Evolutionary conservation across 2,329 filamentous ascomycete genomes (phyloP), one percentile per base, ranked within the genome.

Genomic region (Ceratocystis eucalypticola): DNA sequence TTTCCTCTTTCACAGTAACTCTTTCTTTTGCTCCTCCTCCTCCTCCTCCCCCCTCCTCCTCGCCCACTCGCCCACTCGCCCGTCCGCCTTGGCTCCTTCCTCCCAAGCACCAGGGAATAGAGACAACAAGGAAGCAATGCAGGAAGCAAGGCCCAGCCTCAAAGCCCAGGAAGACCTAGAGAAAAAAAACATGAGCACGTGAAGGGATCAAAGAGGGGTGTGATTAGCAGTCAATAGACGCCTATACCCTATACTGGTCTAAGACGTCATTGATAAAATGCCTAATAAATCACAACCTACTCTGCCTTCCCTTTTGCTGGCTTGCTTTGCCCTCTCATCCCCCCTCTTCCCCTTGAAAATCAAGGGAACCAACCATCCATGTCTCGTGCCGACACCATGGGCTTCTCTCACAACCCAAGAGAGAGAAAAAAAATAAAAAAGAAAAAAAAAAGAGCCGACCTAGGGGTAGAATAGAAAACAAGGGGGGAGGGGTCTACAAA

Each of bases 201-300:
- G 50, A 55, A 55, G 50, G n/a, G 5, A 12, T 15, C 1, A 22
- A 55, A 12, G 20, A 55, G 50, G 50, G 4, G 22, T 55, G 50
- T 25, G 1, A 17, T 22, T 48, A 48, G 8, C 17, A 8, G 33
- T 37, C 33, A 7, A 7, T 7, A 7, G 30, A 33, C 6, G 30
- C 30, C 30, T 0, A 33, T 33, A 37, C 33, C 33, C 33, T 37
- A 37, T 37, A 10, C 33, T 37, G 8, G 6, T 20, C 46, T 12
- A 55, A 55, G 50, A 55, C 50, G 50, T 55, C 50, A 55, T 55
- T 12, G 20, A 55, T 55, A 55, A 55, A 55, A 55, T 55, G n/a
- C 50, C n/a, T 15, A 55, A 55, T 55, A 55, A 55, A 28, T 12
- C 50, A 55, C 50, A 30, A 8, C 50, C 50, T 12, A 55, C 50